Base-by-base conservation (phyloP, 108 stramenopile species). In the Skeletonema grethae region DNA sequence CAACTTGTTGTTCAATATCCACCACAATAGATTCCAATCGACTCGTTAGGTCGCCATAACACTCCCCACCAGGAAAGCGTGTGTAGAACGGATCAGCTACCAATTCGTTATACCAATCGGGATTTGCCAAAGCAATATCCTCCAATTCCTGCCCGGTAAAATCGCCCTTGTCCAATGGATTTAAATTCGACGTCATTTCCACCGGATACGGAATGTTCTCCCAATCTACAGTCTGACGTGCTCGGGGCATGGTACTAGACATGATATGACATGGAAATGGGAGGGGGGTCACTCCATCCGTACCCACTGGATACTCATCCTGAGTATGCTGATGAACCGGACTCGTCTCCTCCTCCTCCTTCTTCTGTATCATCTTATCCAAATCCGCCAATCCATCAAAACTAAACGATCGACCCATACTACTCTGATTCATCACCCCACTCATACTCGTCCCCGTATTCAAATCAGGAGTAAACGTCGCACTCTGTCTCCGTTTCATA, bases 121-220 rank as follows among this genome's bases (percentile, higher is more conserved):
- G 92, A 70, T 94, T 50, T 5, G 56, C 57, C 29, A 70, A 58
- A 43, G 84, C 73, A 69, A 94, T 85, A 50, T 94, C 94, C 32
- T 92, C 88, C 57, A 97, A 63, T 57, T 95, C 94, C 83, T 85
- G 82, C 18, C 96, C 94, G 8, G 76, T 85, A 59, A 88, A 90
- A 69, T 95, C 94, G 25, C 96, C 96, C 80, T 95, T 97, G 72
- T 97, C 93, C 53, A 95, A 79, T 32, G 96, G 96, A 70, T 97
- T 97, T 69, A 97, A 65, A 67, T 83, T 91, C 13, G 93, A 92
- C 22, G 85, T 67, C 82, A 91, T 86, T 25, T 89, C 76, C 13
- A 90, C 77, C 7, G 63, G 69, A 68, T 77, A 83, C 0, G 81
- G 72, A 41, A 68, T 36, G 20, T 82, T 69, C 5, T 88, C 80